Evolutionary conservation across 805 yeast species (phyloP), one percentile per base, ranked within the genome.

Genomic region (Clavispora phyllophila): DNA sequence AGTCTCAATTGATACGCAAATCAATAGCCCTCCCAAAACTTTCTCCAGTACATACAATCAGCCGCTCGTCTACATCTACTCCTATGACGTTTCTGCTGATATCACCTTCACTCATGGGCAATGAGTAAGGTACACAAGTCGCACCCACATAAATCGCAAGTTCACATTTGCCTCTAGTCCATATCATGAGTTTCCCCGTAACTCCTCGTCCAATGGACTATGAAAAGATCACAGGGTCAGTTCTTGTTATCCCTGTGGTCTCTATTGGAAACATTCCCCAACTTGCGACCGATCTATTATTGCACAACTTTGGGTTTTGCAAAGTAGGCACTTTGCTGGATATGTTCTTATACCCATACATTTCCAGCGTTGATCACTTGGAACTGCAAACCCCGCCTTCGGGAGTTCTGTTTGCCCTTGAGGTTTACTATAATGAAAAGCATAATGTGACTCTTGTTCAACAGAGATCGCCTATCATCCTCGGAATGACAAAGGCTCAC

Each of bases 211-310:
- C 33, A 4, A n/a, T 29, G 33, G 33, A 29, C 33, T 29, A 29
- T 9, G 13, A 15, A 17, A 15, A 29, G 33, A 29, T 29, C 40
- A 9, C 19, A 10, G 63, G 61, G 34, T 61, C 77, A 1, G 72
- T 71, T 1, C 63, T 84, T n/a, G 57, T 91, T 1, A 33, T 93
- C 1, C 98, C 98, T 0, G 64, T 89, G 0, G 84, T 93, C 0
- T 80, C 96, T 3, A 75, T 87, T 5, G 98, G 96, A 7, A 93
- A 91, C 55, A 84, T 89, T 3, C 95, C 98, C 0, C 99, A 93
- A 60, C 65, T 91, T 38, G 64, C 90, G 0, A 61, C 76, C 5
- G 98, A 90, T 60, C 67, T 90, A 24, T 63, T 91, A 20, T 68
- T 89, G 9, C 84, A 83, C 53, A 78, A 82, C n/a, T 63, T 76